phyloP scores from a whole-genome alignment of 139 green algal genomes.

The Dunaliella sp. region DNA sequence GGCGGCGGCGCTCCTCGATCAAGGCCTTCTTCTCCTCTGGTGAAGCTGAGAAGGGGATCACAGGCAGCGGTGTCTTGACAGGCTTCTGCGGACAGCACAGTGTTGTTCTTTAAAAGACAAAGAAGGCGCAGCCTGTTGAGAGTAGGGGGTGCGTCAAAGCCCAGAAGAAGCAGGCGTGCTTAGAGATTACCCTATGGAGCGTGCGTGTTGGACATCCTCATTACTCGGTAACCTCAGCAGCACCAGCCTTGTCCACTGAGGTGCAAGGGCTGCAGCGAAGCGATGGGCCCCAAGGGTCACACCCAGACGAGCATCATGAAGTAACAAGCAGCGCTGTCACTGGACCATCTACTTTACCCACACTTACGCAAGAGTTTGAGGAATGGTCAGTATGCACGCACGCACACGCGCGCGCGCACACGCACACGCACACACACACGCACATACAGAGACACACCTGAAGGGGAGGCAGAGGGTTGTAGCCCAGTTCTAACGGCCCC shows the following conservation, averaged over 20 bases:
- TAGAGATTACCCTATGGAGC: too few relatives aligned
- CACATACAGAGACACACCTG: neutral
- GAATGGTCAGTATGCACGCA: neutral
- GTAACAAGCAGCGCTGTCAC: too few relatives aligned
- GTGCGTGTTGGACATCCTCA: too few relatives aligned
- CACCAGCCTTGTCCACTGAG: too few relatives aligned
- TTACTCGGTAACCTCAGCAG: too few relatives aligned
- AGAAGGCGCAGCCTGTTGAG: neutral
- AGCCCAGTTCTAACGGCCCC: conserved; percentile 54
- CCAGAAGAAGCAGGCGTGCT: neutral
- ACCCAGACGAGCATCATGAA: too few relatives aligned
- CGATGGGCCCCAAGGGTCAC: too few relatives aligned
- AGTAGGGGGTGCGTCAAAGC: too few relatives aligned
- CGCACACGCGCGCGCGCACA: neutral
- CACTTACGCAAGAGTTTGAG: too few relatives aligned
- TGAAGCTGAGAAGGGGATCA: neutral
- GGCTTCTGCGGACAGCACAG: neutral
- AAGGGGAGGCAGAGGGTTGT: conserved; percentile 3
- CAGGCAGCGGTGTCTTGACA: neutral
- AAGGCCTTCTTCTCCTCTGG: neutral
- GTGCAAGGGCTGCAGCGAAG: too few relatives aligned
- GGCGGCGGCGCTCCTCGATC: conserved; percentile 32
- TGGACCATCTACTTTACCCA: too few relatives aligned
- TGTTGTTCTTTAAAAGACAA: neutral
- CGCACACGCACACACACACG: neutral